Evolutionary conservation across 208 protist species (phyloP).

Genomic region (Trypanosoma melophagium): DNA sequence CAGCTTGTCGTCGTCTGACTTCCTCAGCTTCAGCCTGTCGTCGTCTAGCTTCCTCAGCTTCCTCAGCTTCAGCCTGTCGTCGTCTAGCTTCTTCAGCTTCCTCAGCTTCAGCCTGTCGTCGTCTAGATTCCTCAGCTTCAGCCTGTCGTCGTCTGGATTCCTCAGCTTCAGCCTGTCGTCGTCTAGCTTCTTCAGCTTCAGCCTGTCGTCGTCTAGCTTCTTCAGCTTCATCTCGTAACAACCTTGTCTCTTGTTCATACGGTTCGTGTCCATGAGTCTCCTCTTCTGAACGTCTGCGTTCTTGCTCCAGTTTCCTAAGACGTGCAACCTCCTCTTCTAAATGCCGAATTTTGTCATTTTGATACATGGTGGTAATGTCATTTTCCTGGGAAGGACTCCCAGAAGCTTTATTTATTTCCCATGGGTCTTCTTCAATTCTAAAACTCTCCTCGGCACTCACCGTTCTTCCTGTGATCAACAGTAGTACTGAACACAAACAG

Average conservation of each 20-base stretch:
- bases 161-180: conserved; percentile 12
- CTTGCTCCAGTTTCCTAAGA: not conserved
- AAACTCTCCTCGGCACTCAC: too few relatives aligned
- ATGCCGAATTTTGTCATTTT: not conserved
- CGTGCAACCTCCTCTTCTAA: not conserved
- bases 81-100: too few relatives aligned
- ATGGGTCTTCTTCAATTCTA: not conserved
- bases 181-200: conserved; percentile 9
- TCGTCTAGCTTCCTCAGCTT: too few relatives aligned
- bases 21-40: not conserved
- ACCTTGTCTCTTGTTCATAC: conserved; percentile 13
- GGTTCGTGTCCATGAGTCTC: not conserved
- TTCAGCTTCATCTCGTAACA: conserved; percentile 16
- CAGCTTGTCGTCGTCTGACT: conserved; percentile 9
- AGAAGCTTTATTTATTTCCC: not conserved
- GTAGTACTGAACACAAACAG: not conserved
- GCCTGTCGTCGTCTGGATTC: conserved; percentile 10
- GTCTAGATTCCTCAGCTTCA: conserved; percentile 7
- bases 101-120: not conserved
- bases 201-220: not conserved
- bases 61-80: too few relatives aligned
- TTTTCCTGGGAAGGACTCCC: not conserved
- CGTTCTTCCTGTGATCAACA: not conserved
- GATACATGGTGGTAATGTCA: not conserved
- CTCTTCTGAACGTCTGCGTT: not conserved